These are phyloP conservation scores for Carex kokanica DNA, from an alignment of 176 grass and related monocot species.

Conservation along the genomic window DNA sequence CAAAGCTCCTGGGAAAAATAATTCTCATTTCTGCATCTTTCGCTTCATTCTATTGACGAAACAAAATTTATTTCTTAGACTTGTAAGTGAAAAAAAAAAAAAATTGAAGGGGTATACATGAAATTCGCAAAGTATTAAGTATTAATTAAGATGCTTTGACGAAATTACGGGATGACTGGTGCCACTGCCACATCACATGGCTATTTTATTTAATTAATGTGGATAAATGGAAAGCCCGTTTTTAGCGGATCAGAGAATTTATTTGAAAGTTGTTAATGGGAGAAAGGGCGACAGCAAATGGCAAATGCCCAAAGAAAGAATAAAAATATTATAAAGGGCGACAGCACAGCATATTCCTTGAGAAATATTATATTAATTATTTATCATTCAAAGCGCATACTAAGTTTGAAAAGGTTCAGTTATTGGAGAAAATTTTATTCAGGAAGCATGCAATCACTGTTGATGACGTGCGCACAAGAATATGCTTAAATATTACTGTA, in stretches of 20 bases:
- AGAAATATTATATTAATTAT: background rate
- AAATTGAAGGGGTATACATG: too few relatives aligned
- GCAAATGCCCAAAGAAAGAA: background rate
- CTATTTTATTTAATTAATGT: background rate
- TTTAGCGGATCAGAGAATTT: conserved; percentile 3
- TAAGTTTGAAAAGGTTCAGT: background rate
- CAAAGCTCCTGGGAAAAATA: too few relatives aligned
- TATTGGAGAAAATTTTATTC: background rate
- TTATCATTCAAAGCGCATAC: background rate
- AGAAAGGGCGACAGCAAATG: background rate
- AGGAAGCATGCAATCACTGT: background rate
- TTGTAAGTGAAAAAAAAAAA: too few relatives aligned
- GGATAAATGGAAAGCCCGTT: background rate
- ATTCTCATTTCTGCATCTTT: too few relatives aligned
- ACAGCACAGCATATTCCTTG: background rate
- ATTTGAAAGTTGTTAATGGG: background rate
- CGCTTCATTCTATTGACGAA: too few relatives aligned
- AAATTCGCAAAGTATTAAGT: background rate
- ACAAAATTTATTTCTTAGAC: too few relatives aligned
- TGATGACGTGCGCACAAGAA: background rate
- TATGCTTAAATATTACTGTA: too few relatives aligned
- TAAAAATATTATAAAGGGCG: background rate
- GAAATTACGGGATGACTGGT: background rate
- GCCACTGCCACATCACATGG: too few relatives aligned
- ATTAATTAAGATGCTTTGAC: background rate